Conservation (phyloP, 345 rosid genomes). For the Eutrema japonicum region DNA sequence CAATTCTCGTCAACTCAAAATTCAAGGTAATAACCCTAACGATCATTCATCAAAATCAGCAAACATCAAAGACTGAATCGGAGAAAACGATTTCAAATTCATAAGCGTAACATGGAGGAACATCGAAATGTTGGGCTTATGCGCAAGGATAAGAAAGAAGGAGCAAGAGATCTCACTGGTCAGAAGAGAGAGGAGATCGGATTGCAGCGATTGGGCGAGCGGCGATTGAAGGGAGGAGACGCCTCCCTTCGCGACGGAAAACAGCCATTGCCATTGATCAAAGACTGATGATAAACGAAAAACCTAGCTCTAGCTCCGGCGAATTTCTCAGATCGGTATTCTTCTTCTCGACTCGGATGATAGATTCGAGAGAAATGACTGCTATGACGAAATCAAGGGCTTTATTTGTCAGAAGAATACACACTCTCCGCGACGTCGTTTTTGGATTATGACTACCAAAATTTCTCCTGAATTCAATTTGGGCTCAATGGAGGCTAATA, state of each 20-base stretch:
- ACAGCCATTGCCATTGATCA: slow-evolving; percentile 73
- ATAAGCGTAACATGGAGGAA: neutral
- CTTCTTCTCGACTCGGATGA: slow-evolving; percentile 21
- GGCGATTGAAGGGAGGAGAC: slow-evolving; percentile 61
- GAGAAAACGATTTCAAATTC: slow-evolving; percentile 7
- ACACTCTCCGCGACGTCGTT: slow-evolving; percentile 29
- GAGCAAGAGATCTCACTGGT: slow-evolving; percentile 45
- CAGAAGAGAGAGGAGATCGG: slow-evolving; percentile 49
- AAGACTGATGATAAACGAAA: slow-evolving; percentile 30
- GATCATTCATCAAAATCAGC: slow-evolving; percentile 8
- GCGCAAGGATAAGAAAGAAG: slow-evolving; percentile 4
- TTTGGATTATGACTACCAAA: neutral
- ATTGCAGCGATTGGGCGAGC: slow-evolving; percentile 62
- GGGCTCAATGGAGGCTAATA: slow-evolving; percentile 8
- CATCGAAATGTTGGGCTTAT: neutral
- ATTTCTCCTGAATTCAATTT: slow-evolving; percentile 18
- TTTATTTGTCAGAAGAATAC: slow-evolving; percentile 30
- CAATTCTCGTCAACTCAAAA: neutral
- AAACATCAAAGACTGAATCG: slow-evolving; percentile 18
- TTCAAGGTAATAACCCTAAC: slow-evolving; percentile 18
- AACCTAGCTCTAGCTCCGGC: slow-evolving; percentile 38
- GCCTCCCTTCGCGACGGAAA: slow-evolving; percentile 81
- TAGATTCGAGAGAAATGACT: slow-evolving; percentile 36
- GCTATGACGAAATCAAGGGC: slow-evolving; percentile 34
- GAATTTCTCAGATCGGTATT: slow-evolving; percentile 39